Conservation (phyloP, 192 early-diverging fungal species). For the Chytriomyces confervae region DNA sequence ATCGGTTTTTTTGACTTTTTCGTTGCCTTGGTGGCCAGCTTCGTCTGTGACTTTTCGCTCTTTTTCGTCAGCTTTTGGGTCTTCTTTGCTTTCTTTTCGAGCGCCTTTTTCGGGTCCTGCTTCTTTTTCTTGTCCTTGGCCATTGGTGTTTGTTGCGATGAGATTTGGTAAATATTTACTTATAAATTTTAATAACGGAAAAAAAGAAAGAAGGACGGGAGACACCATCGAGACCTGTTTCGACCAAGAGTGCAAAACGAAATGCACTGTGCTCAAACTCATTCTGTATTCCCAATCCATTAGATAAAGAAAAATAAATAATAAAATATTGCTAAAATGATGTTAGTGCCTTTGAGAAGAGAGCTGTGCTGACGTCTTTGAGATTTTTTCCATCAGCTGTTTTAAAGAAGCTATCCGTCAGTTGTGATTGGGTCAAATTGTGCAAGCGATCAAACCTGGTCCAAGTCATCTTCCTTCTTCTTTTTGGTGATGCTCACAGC, state of each 20-base stretch:
- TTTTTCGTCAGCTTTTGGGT: conserved; percentile 47
- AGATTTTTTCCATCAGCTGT: conserved; percentile 24
- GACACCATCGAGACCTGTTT: too few species aligned
- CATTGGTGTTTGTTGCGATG: neutral
- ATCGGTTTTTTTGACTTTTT: conserved; percentile 35
- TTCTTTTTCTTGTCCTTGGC: conserved; percentile 36
- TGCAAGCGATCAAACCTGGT: conserved; percentile 4
- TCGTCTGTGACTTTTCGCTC: conserved; percentile 44
- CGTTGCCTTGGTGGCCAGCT: conserved; percentile 33
- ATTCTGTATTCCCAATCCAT: too few species aligned
- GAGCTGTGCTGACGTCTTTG: conserved; percentile 24
- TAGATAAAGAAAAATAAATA: neutral
- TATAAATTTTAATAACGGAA: neutral
- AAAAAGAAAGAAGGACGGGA: neutral
- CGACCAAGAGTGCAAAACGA: too few species aligned
- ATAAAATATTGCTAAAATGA: neutral
- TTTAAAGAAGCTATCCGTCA: neutral
- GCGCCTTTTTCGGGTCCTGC: conserved; percentile 31
- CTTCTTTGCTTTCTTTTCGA: conserved; percentile 40
- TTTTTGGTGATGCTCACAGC: conserved; percentile 24
- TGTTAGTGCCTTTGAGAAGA: neutral
- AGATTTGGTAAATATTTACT: neutral
- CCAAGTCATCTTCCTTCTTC: conserved; percentile 30
- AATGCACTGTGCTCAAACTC: too few species aligned
- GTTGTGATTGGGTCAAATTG: neutral